Conservation (phyloP, 257 asterid genomes). For the Coffea canephora region DNA sequence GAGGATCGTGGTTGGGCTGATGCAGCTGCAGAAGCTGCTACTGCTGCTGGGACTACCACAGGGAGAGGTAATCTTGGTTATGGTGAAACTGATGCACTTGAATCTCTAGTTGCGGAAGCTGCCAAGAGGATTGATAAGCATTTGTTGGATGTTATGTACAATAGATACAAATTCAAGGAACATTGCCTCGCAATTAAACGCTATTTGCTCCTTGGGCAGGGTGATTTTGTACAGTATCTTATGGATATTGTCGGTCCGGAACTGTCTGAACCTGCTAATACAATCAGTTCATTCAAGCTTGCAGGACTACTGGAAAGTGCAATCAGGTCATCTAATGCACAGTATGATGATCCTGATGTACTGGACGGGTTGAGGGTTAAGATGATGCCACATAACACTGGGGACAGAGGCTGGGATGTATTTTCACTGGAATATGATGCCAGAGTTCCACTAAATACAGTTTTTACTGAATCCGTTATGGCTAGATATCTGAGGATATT, state of each 20-base stretch:
- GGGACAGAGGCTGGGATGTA: slow-evolving; percentile 99
- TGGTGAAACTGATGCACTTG: slow-evolving; percentile 98
- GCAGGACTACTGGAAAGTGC: slow-evolving; percentile 93
- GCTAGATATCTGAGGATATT: slow-evolving; percentile 78
- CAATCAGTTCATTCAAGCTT: slow-evolving; percentile 92
- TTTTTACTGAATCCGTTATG: slow-evolving; percentile 93
- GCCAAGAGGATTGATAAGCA: slow-evolving; percentile 89
- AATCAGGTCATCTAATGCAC: slow-evolving; percentile 89
- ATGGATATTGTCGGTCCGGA: slow-evolving; percentile 97
- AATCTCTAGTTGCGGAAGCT: slow-evolving; percentile 82
- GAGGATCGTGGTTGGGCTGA: slow-evolving; percentile 98
- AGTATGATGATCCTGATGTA: slow-evolving; percentile 88
- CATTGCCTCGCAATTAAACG: slow-evolving; percentile 98
- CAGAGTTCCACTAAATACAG: slow-evolving; percentile 78
- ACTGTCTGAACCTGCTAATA: slow-evolving; percentile 92
- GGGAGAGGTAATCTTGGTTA: slow-evolving; percentile 85
- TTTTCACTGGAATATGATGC: slow-evolving; percentile 96
- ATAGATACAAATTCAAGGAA: slow-evolving; percentile 79
- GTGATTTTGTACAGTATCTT: slow-evolving; percentile 95
- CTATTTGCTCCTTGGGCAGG: slow-evolving; percentile 95
- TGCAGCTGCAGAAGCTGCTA: slow-evolving; percentile 86
- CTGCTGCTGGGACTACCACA: slow-evolving; percentile 95
- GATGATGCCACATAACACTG: slow-evolving; percentile 92
- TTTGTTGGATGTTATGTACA: slow-evolving; percentile 83
- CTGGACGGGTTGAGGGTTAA: slow-evolving; percentile 89